Evolutionary conservation across 2,329 filamentous ascomycete genomes (phyloP), one percentile per base, ranked within the genome.

Genomic region (Pestalotiopsis sp.): DNA sequence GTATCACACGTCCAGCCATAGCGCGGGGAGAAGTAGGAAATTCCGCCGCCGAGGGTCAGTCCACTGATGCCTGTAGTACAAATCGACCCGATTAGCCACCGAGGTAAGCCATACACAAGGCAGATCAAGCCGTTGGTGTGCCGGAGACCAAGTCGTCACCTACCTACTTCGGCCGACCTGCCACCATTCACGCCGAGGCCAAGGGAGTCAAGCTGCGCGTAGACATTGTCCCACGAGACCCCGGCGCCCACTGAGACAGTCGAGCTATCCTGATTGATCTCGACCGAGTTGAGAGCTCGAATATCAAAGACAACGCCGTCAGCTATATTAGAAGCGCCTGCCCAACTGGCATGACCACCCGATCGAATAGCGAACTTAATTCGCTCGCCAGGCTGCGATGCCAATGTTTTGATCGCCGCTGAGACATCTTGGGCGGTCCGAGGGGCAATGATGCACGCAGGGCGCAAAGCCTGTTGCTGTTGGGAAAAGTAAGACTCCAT

Each of bases 1-100:
- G 80, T 83, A 72, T 87, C 84, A 67, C 82, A 85, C 6, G 79
- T 82, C 74, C 82, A 84, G 3, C 87, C 86, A 31, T 81, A 75
- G 0, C 75, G 76, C 0, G 80, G 79, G 2, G 82, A 80, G 72
- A 86, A 83, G 76, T 80, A 87, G 1, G 83, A 84, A 27, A 86
- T 81, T 12, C 86, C 86, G 36, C 85, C 83, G 6, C 83, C 83
- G 0, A 85, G 79, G 3, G 81, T 72, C 31, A 85, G 76, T 1
- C 84, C 85, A 4, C 80, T 77, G 1, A 86, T 82, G 49, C 60
- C 60, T 63, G 7, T 2, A 7, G 38, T 23, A 20, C 17, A 3
- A 14, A 20, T 9, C 27, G 38, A n/a, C 2, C 36, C 14, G 23
- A 31, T 27, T 17, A 59, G 57, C 57, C 2, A 2, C 27, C 23